Base-by-base conservation (phyloP, 495 filamentous ascomycete genomes). In the Penicillium macrosclerotiorum region DNA sequence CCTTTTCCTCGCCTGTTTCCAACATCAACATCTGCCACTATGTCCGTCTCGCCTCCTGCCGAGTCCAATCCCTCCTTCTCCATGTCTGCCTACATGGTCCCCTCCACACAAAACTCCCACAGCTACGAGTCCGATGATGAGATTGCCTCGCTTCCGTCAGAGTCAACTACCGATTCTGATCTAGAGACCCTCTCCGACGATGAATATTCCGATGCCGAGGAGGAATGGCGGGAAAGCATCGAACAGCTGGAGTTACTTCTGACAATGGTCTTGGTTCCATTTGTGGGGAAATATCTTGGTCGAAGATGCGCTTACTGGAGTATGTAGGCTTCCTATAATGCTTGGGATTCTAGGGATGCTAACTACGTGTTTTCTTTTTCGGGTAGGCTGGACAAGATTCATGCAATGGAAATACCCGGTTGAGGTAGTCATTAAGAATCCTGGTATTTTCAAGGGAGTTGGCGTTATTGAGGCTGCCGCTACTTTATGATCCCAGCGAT, bases 261-360 rank as follows among this genome's bases (percentile, higher is more conserved):
- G 60, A 92, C 84, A 6, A 94, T 98, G 89, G 87, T 97, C 13
- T 59, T 96, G 54, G 85, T 97, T 27, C 93, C 93, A 13, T 95
- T 92, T 62, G 68, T 89, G 39, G 93, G 93, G 16, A 97, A 96
- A 64, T 96, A 89, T 65, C 74, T 96, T 55, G 93, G 93, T 29
- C 76, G 93, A 64, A 89, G 83, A 68, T 94, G 89, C 73, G 93
- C 93, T 39, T 97, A 96, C 68, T 96, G 90, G 90, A 85, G 93
- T 97, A 71, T 35, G 68, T 64, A 8, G 5, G 27, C 8, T 5
- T 14, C 9, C n/a, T n/a, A 24, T 23, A 22, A 14, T 4, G 1
- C 22, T 14, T 13, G 23, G 14, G 3, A 41, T 8, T n/a, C 13
- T 22, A 17, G 16, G 14, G 13, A 20, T 1, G 11, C 23, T 9